phyloP scores from a whole-genome alignment of 2,329 filamentous ascomycete genomes.

The Penicillium verrucosum region DNA sequence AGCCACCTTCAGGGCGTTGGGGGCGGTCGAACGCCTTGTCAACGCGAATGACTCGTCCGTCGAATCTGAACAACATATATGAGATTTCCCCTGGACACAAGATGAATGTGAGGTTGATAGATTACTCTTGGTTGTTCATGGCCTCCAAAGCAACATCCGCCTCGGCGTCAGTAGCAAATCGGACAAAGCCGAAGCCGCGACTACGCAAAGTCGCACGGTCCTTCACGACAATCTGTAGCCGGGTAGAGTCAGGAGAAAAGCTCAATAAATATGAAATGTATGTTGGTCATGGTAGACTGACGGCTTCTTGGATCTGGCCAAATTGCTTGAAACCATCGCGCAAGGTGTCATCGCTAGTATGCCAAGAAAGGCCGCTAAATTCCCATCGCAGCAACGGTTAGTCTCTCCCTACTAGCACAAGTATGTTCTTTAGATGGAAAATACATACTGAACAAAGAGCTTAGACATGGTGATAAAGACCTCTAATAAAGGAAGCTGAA shows the following conservation, averaged over 20 bases:
- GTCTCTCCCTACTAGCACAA: neutral
- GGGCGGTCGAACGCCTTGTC: constrained; percentile 88
- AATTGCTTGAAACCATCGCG: constrained; percentile 91
- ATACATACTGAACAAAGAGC: constrained; percentile 83
- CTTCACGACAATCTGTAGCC: constrained; percentile 83
- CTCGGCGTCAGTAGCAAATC: constrained; percentile 59
- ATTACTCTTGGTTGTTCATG: constrained; percentile 67
- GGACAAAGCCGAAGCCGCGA: constrained; percentile 95
- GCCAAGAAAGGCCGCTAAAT: constrained; percentile 89
- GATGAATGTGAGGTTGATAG: constrained; percentile 17
- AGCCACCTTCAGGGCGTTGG: constrained; percentile 54
- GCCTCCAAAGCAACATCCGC: constrained; percentile 42
- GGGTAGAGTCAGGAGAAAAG: constrained; percentile 19
- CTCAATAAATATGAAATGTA: neutral
- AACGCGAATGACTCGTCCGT: constrained; percentile 89
- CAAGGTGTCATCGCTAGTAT: constrained; percentile 86
- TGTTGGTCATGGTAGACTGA: constrained; percentile 52
- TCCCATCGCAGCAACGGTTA: neutral
- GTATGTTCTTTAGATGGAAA: constrained; percentile 12
- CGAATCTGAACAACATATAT: constrained; percentile 61
- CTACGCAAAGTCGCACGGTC: constrained; percentile 95
- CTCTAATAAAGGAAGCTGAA: neutral
- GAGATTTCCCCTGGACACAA: constrained; percentile 17
- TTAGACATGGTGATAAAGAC: constrained; percentile 66
- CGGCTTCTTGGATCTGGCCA: constrained; percentile 88